phyloP scores from a whole-genome alignment of 345 rosid genomes.

The Citrus maxima region DNA sequence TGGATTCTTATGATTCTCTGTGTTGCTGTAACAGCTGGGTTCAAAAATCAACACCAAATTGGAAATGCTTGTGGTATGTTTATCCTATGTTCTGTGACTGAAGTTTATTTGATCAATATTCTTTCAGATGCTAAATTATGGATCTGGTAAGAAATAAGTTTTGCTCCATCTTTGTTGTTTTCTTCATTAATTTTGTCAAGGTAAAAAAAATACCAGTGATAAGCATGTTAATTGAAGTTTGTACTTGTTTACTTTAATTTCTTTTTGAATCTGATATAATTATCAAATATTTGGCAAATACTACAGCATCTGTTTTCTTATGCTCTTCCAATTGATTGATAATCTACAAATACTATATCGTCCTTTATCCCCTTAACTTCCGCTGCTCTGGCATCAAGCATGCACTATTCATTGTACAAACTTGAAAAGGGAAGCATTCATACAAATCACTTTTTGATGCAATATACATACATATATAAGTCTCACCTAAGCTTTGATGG shows the following conservation, averaged over 20 bases:
- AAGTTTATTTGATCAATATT: not conserved
- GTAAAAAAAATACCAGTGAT: not conserved
- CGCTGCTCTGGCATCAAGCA: no score
- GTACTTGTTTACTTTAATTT: not conserved
- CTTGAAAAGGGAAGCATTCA: no score
- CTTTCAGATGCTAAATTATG: not conserved
- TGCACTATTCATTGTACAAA: no score
- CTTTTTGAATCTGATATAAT: not conserved
- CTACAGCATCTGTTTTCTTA: not conserved
- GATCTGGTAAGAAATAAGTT: not conserved
- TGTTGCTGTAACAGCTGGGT: slow-evolving; percentile 22
- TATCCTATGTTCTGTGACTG: not conserved
- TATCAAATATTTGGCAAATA: not conserved
- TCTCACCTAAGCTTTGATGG: no score
- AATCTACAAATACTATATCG: no score
- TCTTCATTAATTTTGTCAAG: not conserved
- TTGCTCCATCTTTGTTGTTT: not conserved
- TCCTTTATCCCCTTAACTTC: no score
- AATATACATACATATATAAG: no score
- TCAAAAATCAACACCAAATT: slow-evolving; percentile 28
- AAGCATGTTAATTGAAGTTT: not conserved
- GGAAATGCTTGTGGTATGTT: slow-evolving; percentile 27
- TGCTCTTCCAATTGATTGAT: no score
- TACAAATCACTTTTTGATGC: no score
- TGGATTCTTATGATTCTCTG: slow-evolving; percentile 35